These are phyloP conservation scores for Suzukiozyma palmioleophila DNA, from an alignment of 1,139 yeast species.

Conservation along the genomic window DNA sequence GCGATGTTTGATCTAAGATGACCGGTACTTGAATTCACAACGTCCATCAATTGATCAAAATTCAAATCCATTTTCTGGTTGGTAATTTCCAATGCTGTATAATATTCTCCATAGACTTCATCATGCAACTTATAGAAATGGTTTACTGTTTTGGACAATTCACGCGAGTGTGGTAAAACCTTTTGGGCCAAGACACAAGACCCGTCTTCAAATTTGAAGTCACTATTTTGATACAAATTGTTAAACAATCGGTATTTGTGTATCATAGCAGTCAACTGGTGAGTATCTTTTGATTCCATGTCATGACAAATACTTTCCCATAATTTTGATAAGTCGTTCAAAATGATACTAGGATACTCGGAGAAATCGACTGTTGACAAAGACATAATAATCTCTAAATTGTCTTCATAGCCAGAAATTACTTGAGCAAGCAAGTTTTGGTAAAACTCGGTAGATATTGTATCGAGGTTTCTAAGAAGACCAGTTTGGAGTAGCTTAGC, in stretches of 20 bases:
- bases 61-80: slow-evolving; percentile 4
- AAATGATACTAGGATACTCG: slow-evolving; percentile 2
- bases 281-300: slow-evolving; percentile 23
- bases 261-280: slow-evolving; percentile 20
- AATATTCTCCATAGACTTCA: slow-evolving; percentile 32
- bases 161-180: slow-evolving; percentile 21
- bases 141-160: slow-evolving; percentile 19
- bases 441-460: neutral
- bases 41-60: slow-evolving; percentile 9
- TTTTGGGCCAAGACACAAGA: slow-evolving; percentile 8
- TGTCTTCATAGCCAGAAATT: slow-evolving; percentile 4
- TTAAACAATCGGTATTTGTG: slow-evolving; percentile 34
- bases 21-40: slow-evolving; percentile 20
- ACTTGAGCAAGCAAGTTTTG: slow-evolving; percentile 5
- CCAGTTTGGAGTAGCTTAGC: slow-evolving; percentile 20
- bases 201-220: slow-evolving; percentile 5
- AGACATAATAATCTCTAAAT: slow-evolving; percentile 8
- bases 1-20: slow-evolving; percentile 23
- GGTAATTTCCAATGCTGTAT: slow-evolving; percentile 14
- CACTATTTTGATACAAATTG: slow-evolving; percentile 12
- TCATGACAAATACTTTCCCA: slow-evolving; percentile 21
- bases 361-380: slow-evolving; percentile 7
- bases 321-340: slow-evolving; percentile 8
- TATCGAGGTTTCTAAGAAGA: slow-evolving; percentile 1
- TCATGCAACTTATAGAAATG: slow-evolving; percentile 45